Base-by-base conservation (phyloP, 2,329 filamentous ascomycete genomes). In the Sclerotinia nivalis region DNA sequence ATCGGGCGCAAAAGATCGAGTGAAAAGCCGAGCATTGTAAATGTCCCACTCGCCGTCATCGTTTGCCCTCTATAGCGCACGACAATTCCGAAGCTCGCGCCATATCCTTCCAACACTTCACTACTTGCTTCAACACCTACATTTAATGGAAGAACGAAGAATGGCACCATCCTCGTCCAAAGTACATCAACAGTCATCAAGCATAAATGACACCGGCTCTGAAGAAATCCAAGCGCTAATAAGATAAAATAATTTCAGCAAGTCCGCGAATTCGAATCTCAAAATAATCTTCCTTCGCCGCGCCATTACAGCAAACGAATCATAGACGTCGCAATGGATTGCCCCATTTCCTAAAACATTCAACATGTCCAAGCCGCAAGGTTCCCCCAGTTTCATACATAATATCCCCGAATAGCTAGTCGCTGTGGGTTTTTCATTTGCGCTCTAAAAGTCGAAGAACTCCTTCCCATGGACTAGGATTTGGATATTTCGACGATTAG, bases 81-180 rank as follows among this genome's bases (percentile, higher is more conserved):
- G 61, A 25, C 47, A 65, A 40, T 28, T 25, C 28, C n/a, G 47
- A 65, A 52, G 45, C 45, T 20, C 13, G 47, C 18, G 34, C 13
- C 49, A 25, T 65, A 12, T 65, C 40, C 49, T 40, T 65, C 13
- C 18, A 15, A 37, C 61, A 40, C 31, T 65, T 65, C 9, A 40
- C 61, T 13, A 52, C 37, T 40, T 65, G 45, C n/a, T 65, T 65
- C 61, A 15, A 65, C 37, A 52, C 61, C 8, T 65, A 65, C 15
- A 37, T 52, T 20, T 45, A 52, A 65, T 52, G 45, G 61, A 37
- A 40, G 10, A 50, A 52, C 22, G 61, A 65, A n/a, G n/a, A n/a
- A n/a, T n/a, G n/a, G n/a, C 18, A 65, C 61, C 9, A 52, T 65
- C 47, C 34, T 65, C 25, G 12, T 65, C 18, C 61, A 65, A 50